Evolutionary conservation across 1,139 yeast genomes (phyloP), one percentile per base, ranked within the genome.

Genomic region (Taiozyma sp.): DNA sequence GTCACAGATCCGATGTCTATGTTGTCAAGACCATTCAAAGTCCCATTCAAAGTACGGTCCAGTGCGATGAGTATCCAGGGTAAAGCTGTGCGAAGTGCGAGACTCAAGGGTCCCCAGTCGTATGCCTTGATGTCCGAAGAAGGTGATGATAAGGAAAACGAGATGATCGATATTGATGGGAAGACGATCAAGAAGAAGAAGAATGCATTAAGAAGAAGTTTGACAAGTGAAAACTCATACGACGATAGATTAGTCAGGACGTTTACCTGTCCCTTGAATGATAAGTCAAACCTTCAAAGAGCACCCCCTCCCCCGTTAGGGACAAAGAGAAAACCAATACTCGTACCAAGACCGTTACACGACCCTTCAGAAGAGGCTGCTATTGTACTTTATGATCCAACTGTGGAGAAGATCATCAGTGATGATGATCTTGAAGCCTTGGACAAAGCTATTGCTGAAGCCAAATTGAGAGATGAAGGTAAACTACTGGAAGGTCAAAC

Each of bases 321-420:
- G 0, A 90, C 91, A 49, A 79, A 86, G 55, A 79, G 85, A 42
- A 81, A 83, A 57, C 78, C 84, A 1, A 75, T 81, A 3, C 68
- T 88, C 46, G 89, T 91, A 16, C 97, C 99, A 3, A 73, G 93
- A 52, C 96, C 99, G 0, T 74, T 93, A 19, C 96, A 92, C 65
- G 99, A 93, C 69, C 99, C 99, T 0, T 78, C 85, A 49, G 90
- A 87, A 55, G 98, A 93, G 66, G 85, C 90, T 65, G 98, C 99
- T 1, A 90, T 95, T 50, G 98, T 93, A 1, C 73, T 93, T 46
- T 93, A 90, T 63, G 99, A 93, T 65, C 99, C 99, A 0, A 89
- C 98, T 0, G 84, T 92, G 4, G 96, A 88, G 62, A 75, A 77
- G 23, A 80, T 81, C 40, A 61, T 70, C 23, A 71, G 72, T 45